Percentiles rank a stretch among this genome's conserved stretches.
These are phyloP conservation scores for Mycena metata DNA, from an alignment of 768 basidiomycete species.

Conservation along the genomic window DNA sequence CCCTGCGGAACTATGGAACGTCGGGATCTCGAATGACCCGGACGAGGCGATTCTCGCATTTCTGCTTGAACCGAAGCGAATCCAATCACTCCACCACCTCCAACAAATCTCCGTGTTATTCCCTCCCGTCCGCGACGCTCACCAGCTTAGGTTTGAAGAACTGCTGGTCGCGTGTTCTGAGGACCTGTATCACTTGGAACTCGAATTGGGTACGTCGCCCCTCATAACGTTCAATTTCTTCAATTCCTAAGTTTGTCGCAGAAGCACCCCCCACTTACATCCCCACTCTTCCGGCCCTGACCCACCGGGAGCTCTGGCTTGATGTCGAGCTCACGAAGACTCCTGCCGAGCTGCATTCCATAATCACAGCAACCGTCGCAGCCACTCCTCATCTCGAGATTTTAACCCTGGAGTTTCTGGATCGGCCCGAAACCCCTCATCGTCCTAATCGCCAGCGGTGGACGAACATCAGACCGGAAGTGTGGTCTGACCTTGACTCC, in stretches of 20 bases:
- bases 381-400: neutral
- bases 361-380: neutral
- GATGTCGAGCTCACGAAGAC: neutral
- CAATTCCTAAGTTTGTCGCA: too few species aligned
- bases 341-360: neutral
- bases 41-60: neutral
- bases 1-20: neutral
- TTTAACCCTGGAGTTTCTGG: constrained; percentile 3
- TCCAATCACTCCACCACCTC: neutral
- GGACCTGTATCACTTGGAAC: neutral
- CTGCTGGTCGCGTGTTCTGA: neutral
- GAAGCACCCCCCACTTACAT: too few species aligned
- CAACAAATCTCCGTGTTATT: neutral
- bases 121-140: neutral
- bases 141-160: neutral
- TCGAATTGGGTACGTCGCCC: neutral
- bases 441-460: neutral
- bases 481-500: neutral
- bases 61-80: neutral
- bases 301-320: constrained; percentile 5
- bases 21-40: neutral
- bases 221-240: too few species aligned
- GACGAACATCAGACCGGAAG: neutral
- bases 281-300: neutral
- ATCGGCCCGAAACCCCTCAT: neutral